These are phyloP conservation scores for Cryphonectria nitschkei DNA, from an alignment of 2,329 filamentous ascomycete species.

Conservation along the genomic window DNA sequence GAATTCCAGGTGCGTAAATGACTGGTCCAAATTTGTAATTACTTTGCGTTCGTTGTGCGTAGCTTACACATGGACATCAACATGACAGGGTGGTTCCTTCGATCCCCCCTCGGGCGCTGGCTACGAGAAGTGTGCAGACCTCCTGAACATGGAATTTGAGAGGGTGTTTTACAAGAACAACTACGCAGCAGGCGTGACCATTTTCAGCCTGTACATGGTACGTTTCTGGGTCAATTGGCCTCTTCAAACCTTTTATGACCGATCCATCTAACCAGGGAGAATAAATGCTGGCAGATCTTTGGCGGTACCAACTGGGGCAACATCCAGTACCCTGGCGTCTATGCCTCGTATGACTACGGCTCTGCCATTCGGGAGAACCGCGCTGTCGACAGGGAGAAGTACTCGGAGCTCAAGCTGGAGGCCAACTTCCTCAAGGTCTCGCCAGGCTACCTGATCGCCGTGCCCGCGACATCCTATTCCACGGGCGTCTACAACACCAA, in stretches of 20 bases:
- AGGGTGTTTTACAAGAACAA: conserved; percentile 81
- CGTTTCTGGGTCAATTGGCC: background rate
- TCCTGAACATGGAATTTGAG: conserved; percentile 74
- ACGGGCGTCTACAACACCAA: conserved; percentile 59
- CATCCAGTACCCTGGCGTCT: conserved; percentile 69
- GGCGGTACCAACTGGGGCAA: conserved; percentile 88
- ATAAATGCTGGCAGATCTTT: conserved; percentile 49
- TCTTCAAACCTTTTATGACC: background rate
- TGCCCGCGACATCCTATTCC: conserved; percentile 52
- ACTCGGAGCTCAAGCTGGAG: conserved; percentile 76
- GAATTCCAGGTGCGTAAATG: conserved; percentile 24
- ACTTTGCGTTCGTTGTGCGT: background rate
- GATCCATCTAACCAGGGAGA: conserved; percentile 31
- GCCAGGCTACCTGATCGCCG: conserved; percentile 67
- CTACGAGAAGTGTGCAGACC: conserved; percentile 66
- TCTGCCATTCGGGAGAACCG: conserved; percentile 51
- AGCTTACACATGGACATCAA: background rate
- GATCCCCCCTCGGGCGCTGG: conserved; percentile 78
- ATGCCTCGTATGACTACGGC: conserved; percentile 61
- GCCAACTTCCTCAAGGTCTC: conserved; percentile 76
- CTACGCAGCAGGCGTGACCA: conserved; percentile 65
- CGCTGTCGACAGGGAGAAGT: conserved; percentile 72
- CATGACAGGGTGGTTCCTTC: conserved; percentile 64
- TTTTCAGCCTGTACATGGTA: conserved; percentile 75
- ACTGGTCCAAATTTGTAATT: too few species aligned